phyloP scores from a whole-genome alignment of 2,329 filamentous ascomycete species.

The Orbilia oligospora region DNA sequence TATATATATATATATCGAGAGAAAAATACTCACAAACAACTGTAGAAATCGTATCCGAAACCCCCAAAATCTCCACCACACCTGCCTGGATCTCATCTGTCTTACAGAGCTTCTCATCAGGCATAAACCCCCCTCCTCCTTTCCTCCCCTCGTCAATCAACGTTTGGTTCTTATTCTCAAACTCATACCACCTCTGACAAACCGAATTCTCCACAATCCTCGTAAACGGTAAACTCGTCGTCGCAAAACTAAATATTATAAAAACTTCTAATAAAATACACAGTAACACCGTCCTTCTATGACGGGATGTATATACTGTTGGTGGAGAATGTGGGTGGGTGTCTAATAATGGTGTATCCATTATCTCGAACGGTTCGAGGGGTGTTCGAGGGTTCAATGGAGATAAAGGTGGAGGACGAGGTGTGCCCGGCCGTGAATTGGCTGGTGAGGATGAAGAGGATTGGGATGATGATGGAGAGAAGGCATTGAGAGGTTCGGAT shows the following conservation, averaged over 20 bases:
- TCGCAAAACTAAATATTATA: constrained; percentile 51
- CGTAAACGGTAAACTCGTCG: constrained; percentile 47
- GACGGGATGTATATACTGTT: constrained; percentile 35
- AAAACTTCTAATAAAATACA: constrained; percentile 55
- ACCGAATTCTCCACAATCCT: constrained; percentile 57
- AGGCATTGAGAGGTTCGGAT: constrained; percentile 22
- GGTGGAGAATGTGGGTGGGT: background rate
- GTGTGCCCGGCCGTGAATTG: constrained; percentile 5
- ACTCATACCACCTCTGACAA: constrained; percentile 55
- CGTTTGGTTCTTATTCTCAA: constrained; percentile 29
- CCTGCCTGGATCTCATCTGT: constrained; percentile 58
- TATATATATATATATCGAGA: background rate
- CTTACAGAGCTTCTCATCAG: constrained; percentile 52
- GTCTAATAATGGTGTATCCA: constrained; percentile 46
- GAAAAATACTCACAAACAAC: constrained; percentile 47
- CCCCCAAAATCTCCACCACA: constrained; percentile 59
- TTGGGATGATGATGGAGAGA: background rate
- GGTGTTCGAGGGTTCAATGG: constrained; percentile 6
- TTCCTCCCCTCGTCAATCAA: constrained; percentile 17
- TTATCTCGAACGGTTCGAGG: constrained; percentile 54
- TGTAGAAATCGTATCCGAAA: constrained; percentile 50
- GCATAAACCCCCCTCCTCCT: constrained; percentile 16
- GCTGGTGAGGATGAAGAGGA: constrained; percentile 1
- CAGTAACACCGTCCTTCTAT: constrained; percentile 33
- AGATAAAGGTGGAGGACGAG: constrained; percentile 9